Evolutionary conservation across 768 basidiomycete species (phyloP).

Genomic region (Zangia roseola): DNA sequence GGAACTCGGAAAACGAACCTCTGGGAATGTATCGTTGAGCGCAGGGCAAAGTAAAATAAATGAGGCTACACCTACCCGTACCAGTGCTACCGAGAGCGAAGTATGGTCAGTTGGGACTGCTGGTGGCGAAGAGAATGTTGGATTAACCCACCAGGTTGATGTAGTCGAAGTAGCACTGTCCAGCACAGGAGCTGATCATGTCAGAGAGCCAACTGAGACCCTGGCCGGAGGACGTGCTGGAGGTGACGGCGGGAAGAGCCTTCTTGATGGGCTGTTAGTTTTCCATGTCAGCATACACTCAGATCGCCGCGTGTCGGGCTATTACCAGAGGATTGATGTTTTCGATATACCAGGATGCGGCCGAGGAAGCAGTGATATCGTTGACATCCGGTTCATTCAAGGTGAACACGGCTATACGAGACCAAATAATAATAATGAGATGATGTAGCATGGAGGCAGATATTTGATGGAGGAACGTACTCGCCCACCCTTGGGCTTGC

Average conservation of each 20-base stretch:
- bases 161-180: conserved; percentile 36
- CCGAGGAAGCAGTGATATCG: conserved; percentile 27
- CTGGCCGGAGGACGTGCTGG: conserved; percentile 30
- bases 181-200: conserved; percentile 35
- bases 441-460: background rate
- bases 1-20: conserved; percentile 25
- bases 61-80: conserved; percentile 23
- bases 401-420: conserved; percentile 29
- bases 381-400: conserved; percentile 38
- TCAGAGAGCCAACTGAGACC: conserved; percentile 36
- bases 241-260: conserved; percentile 38
- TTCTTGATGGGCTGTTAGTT: conserved; percentile 34
- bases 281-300: background rate
- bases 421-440: background rate
- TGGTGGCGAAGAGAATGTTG: background rate
- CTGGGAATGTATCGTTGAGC: conserved; percentile 14
- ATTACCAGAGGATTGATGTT: conserved; percentile 36
- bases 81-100: conserved; percentile 22
- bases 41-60: background rate
- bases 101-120: background rate
- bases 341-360: conserved; percentile 38
- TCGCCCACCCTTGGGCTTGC: conserved; percentile 31
- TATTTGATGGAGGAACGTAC: conserved; percentile 14
- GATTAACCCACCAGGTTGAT: conserved; percentile 32
- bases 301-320: background rate